A percentile compares a stretch with the other conserved stretches of the same genome.
Evolutionary conservation across 2,329 filamentous ascomycete genomes (phyloP).

Genomic region (Aspergillus costaricaensis): DNA sequence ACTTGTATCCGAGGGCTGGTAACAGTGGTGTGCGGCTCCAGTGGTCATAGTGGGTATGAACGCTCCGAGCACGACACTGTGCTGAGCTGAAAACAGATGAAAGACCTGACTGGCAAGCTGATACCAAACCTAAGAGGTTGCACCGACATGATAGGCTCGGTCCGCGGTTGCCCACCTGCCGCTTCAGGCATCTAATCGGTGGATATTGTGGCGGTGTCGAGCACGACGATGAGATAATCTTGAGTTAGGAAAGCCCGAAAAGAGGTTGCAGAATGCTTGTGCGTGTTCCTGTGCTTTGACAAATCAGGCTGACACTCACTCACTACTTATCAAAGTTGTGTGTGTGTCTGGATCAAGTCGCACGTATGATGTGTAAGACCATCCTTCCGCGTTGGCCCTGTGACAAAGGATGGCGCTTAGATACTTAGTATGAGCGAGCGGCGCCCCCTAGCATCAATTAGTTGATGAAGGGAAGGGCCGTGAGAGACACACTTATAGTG

Average conservation of each 20-base stretch:
- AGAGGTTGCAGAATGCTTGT: neutral
- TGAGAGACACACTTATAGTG: slow-evolving; percentile 18
- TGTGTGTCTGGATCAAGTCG: neutral
- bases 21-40: slow-evolving; percentile 5
- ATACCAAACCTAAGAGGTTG: neutral
- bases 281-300: neutral
- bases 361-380: neutral
- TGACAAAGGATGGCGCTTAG: neutral
- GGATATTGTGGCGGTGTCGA: slow-evolving; percentile 6
- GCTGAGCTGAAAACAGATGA: slow-evolving; percentile 12
- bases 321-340: neutral
- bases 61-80: neutral
- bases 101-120: neutral
- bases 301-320: neutral
- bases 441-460: neutral
- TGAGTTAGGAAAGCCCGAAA: neutral
- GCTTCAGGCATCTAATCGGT: slow-evolving; percentile 2
- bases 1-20: neutral
- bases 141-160: neutral
- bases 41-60: neutral
- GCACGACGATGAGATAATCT: slow-evolving; percentile 1
- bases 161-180: slow-evolving; percentile 1
- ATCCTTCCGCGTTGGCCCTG: neutral
- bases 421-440: too few species aligned
- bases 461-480: slow-evolving; percentile 12